Conservation (phyloP, 331 rosid genomes). For the Rosa hybrid region DNA sequence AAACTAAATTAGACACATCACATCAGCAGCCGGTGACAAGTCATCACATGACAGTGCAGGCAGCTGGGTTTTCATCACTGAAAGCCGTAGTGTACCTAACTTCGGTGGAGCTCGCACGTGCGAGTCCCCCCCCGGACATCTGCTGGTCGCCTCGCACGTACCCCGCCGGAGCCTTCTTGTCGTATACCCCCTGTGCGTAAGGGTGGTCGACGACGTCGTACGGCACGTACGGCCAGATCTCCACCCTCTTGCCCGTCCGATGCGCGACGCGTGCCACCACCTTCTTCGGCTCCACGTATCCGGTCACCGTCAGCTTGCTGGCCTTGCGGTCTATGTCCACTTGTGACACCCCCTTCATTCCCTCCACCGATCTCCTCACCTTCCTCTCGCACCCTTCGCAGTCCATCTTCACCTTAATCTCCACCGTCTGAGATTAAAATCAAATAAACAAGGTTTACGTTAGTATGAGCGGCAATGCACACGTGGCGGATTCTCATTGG, state of each 20-base stretch:
- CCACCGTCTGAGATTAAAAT: conserved; percentile 65
- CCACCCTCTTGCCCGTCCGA: conserved; percentile 85
- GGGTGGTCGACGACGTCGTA: conserved; percentile 84
- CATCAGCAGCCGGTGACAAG: not conserved
- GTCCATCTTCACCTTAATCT: conserved; percentile 80
- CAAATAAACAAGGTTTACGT: not conserved
- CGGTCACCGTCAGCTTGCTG: conserved; percentile 64
- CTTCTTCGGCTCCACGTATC: conserved; percentile 66
- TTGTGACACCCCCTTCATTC: conserved; percentile 75
- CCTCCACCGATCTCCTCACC: conserved; percentile 64
- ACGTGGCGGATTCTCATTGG: not conserved
- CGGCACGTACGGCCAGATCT: conserved; percentile 81
- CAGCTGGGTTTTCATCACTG: conserved; percentile 73
- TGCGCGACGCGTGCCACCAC: conserved; percentile 61
- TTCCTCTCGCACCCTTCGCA: conserved; percentile 88
- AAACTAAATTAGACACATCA: not conserved
- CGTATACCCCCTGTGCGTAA: conserved; percentile 67
- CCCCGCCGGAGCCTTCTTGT: conserved; percentile 76
- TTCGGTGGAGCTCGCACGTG: conserved; percentile 84
- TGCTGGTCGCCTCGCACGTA: conserved; percentile 61
- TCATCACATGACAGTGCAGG: conserved; percentile 72
- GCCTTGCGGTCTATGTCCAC: conserved; percentile 70
- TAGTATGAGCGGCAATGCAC: not conserved
- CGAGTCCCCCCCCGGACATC: conserved; percentile 32
- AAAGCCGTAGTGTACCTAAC: conserved; percentile 82